Conservation (phyloP, 176 grass and related monocot species). For the Hsuehochloa calcarea region DNA sequence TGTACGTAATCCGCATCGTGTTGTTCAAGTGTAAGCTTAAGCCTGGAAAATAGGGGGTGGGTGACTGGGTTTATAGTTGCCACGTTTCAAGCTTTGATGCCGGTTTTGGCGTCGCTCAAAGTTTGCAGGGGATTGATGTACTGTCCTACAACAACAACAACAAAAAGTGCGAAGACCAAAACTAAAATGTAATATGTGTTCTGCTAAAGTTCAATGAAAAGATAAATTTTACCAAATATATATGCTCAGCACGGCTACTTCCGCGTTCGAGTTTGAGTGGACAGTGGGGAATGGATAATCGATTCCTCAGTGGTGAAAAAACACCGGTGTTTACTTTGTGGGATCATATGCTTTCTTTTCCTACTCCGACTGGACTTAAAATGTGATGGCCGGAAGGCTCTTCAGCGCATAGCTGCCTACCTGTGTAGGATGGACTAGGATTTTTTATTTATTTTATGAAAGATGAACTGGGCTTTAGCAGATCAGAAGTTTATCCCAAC, state of each 20-base stretch:
- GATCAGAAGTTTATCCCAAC: neutral
- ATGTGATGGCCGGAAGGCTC: no score
- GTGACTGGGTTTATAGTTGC: neutral
- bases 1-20: neutral
- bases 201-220: neutral
- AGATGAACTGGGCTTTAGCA: neutral
- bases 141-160: neutral
- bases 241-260: neutral
- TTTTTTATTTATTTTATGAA: no score
- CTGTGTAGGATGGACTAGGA: neutral
- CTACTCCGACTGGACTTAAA: no score
- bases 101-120: constrained; percentile 18
- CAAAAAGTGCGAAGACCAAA: neutral
- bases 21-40: neutral
- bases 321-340: no score
- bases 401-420: neutral
- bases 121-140: neutral
- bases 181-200: neutral
- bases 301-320: no score
- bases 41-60: neutral
- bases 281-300: neutral
- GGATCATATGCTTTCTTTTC: no score
- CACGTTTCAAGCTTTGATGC: constrained; percentile 11
- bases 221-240: neutral
- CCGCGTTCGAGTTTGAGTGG: neutral